A percentile compares a stretch with the other conserved stretches of the same genome.
Evolutionary conservation across 495 filamentous ascomycete genomes (phyloP).

Genomic region (Penicillium malachiteum): DNA sequence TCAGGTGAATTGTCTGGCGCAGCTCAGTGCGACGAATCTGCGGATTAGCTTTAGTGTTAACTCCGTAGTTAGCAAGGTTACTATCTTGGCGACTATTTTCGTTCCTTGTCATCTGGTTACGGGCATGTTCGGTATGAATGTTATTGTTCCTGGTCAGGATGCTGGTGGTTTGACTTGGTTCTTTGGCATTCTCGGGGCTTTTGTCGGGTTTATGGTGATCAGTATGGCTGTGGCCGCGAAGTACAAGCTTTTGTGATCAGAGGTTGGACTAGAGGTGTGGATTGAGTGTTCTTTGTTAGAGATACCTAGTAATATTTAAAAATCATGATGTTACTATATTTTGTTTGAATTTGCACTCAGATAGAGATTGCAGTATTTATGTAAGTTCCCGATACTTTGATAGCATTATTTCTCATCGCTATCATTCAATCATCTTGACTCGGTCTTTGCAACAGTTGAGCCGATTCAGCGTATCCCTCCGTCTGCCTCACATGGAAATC

Average conservation of each 20-base stretch:
- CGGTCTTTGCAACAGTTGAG: conserved; percentile 9
- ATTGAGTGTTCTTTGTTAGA: no score
- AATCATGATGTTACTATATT: no score
- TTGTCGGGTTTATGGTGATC: conserved; percentile 56
- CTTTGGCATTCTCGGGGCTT: conserved; percentile 69
- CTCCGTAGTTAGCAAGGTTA: conserved; percentile 81
- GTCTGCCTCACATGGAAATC: conserved; percentile 46
- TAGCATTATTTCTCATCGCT: no score
- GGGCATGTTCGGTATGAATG: conserved; percentile 96
- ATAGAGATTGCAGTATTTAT: no score
- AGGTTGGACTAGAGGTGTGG: no score
- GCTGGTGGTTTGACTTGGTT: conserved; percentile 61
- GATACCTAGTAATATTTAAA: no score
- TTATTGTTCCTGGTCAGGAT: conserved; percentile 69
- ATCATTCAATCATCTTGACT: neutral
- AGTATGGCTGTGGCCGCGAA: conserved; percentile 40
- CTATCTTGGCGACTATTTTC: conserved; percentile 86
- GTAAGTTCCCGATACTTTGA: no score
- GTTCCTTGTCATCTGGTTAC: conserved; percentile 89
- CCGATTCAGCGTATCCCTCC: conserved; percentile 16
- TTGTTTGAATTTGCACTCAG: no score
- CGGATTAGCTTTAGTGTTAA: conserved; percentile 72
- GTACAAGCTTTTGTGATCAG: conserved; percentile 12
- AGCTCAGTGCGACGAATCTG: conserved; percentile 82
- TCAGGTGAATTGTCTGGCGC: conserved; percentile 89